These are phyloP conservation scores for Pisolithus microcarpus DNA, from an alignment of 768 basidiomycete genomes.

Conservation along the genomic window DNA sequence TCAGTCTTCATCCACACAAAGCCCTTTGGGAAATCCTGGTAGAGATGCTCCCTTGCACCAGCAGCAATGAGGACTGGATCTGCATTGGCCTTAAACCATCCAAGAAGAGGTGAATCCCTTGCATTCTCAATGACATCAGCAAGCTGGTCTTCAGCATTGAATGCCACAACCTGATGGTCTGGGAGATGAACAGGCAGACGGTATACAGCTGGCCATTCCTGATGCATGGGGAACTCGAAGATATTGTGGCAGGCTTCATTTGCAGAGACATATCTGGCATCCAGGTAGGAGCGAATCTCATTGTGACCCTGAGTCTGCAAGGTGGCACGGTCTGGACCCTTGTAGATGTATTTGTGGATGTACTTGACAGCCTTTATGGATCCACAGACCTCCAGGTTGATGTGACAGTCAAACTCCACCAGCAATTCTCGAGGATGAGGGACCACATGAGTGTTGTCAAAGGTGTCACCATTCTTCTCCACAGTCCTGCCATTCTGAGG, in stretches of 20 bases:
- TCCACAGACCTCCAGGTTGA: conserved; percentile 38
- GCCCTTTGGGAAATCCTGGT: conserved; percentile 28
- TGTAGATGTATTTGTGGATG: conserved; percentile 30
- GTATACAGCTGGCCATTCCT: conserved; percentile 30
- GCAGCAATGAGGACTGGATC: conserved; percentile 4
- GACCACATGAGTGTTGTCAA: conserved; percentile 38
- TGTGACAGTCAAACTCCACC: conserved; percentile 36
- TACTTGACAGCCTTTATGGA: conserved; percentile 38
- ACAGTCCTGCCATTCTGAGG: conserved; percentile 29
- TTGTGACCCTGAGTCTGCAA: conserved; percentile 25
- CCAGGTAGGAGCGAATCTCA: conserved; percentile 31
- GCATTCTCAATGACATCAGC: conserved; percentile 16
- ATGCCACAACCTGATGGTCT: conserved; percentile 31
- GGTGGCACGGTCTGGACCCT: conserved; percentile 37
- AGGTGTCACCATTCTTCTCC: conserved; percentile 9
- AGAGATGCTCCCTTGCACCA: conserved; percentile 15
- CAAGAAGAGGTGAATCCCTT: conserved; percentile 22
- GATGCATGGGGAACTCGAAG: conserved; percentile 27
- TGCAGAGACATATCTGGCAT: conserved; percentile 33
- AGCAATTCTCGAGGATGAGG: conserved; percentile 31
- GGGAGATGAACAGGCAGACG: conserved; percentile 38
- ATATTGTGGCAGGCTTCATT: conserved; percentile 33
- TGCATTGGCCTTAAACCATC: conserved; percentile 26
- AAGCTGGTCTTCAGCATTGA: conserved; percentile 25
- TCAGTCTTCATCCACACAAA: conserved; percentile 21